These are phyloP conservation scores for Kuraishia piskuri DNA, from an alignment of 805 yeast species.

Conservation along the genomic window DNA sequence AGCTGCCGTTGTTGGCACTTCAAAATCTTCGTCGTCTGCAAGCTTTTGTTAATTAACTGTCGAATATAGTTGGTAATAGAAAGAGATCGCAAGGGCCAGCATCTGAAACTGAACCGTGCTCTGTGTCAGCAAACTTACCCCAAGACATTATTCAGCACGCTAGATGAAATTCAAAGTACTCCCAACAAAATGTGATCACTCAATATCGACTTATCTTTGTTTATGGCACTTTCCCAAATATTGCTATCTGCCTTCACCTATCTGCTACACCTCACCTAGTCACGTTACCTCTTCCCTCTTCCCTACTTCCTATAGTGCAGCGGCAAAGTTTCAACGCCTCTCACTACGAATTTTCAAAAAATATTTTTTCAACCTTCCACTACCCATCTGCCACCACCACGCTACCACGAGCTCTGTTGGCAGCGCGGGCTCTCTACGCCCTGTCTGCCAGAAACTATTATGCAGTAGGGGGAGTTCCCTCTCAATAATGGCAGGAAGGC, in stretches of 20 bases:
- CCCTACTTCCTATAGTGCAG: neutral
- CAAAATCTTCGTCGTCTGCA: slow-evolving; percentile 84
- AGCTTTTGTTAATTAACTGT: neutral
- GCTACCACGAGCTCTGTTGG: neutral
- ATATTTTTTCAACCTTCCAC: too few relatives aligned
- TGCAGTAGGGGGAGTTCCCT: too few relatives aligned
- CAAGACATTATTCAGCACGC: neutral
- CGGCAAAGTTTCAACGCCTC: neutral
- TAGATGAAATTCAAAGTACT: too few relatives aligned
- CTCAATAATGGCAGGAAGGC: too few relatives aligned
- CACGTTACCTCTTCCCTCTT: neutral
- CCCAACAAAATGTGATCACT: neutral
- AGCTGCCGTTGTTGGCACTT: slow-evolving; percentile 43
- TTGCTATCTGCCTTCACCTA: neutral
- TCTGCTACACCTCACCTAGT: neutral
- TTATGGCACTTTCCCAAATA: too few relatives aligned
- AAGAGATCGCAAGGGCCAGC: neutral
- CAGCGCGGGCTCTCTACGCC: too few relatives aligned
- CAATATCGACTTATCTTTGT: neutral
- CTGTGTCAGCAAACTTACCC: too few relatives aligned
- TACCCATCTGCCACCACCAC: neutral
- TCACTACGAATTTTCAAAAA: too few relatives aligned
- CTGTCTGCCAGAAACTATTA: too few relatives aligned
- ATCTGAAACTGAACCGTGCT: neutral
- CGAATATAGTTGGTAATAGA: too few relatives aligned